These are phyloP conservation scores for Suillus paluster DNA, from an alignment of 768 basidiomycete genomes.

Conservation along the genomic window DNA sequence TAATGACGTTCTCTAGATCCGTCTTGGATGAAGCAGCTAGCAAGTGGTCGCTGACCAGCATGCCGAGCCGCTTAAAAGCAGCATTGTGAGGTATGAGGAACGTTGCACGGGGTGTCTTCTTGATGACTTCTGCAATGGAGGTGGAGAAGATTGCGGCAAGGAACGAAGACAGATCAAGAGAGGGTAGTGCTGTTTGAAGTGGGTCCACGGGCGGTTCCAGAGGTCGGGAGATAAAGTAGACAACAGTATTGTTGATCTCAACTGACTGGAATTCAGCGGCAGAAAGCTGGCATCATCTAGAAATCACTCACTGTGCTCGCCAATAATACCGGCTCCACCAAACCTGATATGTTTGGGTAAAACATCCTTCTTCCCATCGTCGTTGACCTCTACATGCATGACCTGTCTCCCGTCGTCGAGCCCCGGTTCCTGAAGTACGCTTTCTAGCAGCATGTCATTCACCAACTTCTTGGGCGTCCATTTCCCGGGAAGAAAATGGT, in stretches of 20 bases:
- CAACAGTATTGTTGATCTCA: conserved; percentile 72
- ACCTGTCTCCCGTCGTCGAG: conserved; percentile 74
- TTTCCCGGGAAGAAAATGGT: conserved; percentile 90
- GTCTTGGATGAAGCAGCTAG: conserved; percentile 75
- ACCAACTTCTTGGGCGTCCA: conserved; percentile 73
- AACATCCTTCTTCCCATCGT: conserved; percentile 49
- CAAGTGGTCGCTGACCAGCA: conserved; percentile 85
- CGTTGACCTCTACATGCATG: conserved; percentile 64
- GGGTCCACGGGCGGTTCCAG: conserved; percentile 83
- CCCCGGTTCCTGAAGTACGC: conserved; percentile 74
- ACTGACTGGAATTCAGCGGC: conserved; percentile 46
- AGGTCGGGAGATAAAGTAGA: conserved; percentile 89
- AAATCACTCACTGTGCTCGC: conserved; percentile 65
- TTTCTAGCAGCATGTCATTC: conserved; percentile 78
- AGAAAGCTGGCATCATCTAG: conserved; percentile 11
- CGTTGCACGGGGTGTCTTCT: conserved; percentile 69
- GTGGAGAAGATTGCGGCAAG: conserved; percentile 90
- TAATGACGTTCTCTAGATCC: conserved; percentile 82
- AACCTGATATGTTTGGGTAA: conserved; percentile 68
- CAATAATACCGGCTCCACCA: conserved; percentile 80
- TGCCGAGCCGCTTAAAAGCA: conserved; percentile 88
- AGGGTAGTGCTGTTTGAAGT: conserved; percentile 78
- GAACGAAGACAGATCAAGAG: conserved; percentile 88
- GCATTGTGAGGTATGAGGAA: conserved; percentile 86
- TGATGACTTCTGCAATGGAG: conserved; percentile 71